Evolutionary conservation across 192 early-diverging fungal species (phyloP), one percentile per base, ranked within the genome.

Genomic region (Chytriomyces sp.): DNA sequence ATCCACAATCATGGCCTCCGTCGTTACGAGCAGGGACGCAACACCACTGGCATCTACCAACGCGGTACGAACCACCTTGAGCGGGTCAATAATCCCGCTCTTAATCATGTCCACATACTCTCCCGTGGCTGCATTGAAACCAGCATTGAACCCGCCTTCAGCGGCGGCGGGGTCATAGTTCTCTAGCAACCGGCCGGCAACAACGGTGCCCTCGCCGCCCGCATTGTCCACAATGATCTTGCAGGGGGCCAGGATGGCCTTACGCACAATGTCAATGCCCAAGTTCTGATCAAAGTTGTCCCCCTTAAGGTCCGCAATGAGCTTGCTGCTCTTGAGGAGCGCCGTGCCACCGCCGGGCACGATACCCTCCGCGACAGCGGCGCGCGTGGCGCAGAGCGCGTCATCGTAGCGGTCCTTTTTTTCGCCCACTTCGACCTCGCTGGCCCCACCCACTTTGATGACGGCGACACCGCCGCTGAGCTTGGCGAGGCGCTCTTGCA

Each of bases 321-420:
- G 77, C 81, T 90, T 90, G 76, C 88, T 86, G 2, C 96, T 90
- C 91, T 99, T 99, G 67, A 99, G 86, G 64, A 99, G 88, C 25
- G 96, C 96, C 37, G 93, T 92, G 67, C 98, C 98, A 78, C 98
- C 98, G 64, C 98, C 98, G 10, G 98, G 98, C 36, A 99, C 91
- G 76, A 98, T 98, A 76, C 98, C 98, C 83, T 97, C 95, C 85
- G 98, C 96, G 69, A 99, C 96, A 58, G 98, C 98, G 40, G 96
- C 96, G 72, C 96, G 94, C 28, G 96, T 99, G 52, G 98, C 98
- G 77, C 95, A 95, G 69, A 99, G 84, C 28, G 98, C 95, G 82
- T 99, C 98, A 71, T 95, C 96, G 75, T 98, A 95, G 75, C 98
- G 88, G 87, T 99, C 98, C 90, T 99, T 99, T 93, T 99, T 99